Evolutionary conservation across 192 early-diverging fungal species (phyloP).

Genomic region (Coemansia sp.): DNA sequence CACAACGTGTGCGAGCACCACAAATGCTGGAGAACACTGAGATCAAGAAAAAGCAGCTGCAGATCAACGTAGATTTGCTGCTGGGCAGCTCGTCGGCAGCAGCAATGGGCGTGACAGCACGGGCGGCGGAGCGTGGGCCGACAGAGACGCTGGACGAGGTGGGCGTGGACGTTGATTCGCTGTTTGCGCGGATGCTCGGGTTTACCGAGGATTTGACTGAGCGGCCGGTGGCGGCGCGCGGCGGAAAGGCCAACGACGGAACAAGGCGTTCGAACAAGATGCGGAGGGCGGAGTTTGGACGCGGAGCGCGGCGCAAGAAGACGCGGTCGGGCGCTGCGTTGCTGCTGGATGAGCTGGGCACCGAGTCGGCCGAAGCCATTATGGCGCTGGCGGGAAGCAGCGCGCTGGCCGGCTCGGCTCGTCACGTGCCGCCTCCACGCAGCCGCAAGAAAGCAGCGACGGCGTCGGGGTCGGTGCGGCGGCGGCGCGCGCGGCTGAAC

Average conservation of each 20-base stretch:
- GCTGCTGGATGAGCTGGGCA: conserved; percentile 34
- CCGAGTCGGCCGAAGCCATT: conserved; percentile 26
- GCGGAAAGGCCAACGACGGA: not conserved
- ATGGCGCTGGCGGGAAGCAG: conserved; percentile 17
- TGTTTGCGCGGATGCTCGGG: conserved; percentile 55
- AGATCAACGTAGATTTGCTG: conserved; percentile 46
- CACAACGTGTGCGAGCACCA: conserved; percentile 37
- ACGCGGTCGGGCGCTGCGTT: conserved; percentile 9
- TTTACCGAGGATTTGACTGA: conserved; percentile 45
- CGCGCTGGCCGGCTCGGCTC: conserved; percentile 1
- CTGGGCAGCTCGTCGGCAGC: conserved; percentile 23
- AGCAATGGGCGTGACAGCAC: not conserved
- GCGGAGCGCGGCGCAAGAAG: conserved; percentile 24
- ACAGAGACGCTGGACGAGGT: conserved; percentile 26
- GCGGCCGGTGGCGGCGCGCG: conserved; percentile 1
- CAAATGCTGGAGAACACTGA: conserved; percentile 37
- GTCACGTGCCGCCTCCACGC: conserved; percentile 11
- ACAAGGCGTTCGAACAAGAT: not conserved
- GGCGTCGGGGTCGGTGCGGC: conserved; percentile 36
- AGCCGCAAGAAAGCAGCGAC: conserved; percentile 40
- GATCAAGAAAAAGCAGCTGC: conserved; percentile 50
- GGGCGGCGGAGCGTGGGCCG: conserved; percentile 5
- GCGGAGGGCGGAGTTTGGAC: not conserved
- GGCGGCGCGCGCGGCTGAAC: conserved; percentile 41
- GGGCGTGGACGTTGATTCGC: conserved; percentile 40